Evolutionary conservation across 164 flowering plant genomes (phyloP), one percentile per base, ranked within the genome.

Genomic region (Magnolia changhungtana): DNA sequence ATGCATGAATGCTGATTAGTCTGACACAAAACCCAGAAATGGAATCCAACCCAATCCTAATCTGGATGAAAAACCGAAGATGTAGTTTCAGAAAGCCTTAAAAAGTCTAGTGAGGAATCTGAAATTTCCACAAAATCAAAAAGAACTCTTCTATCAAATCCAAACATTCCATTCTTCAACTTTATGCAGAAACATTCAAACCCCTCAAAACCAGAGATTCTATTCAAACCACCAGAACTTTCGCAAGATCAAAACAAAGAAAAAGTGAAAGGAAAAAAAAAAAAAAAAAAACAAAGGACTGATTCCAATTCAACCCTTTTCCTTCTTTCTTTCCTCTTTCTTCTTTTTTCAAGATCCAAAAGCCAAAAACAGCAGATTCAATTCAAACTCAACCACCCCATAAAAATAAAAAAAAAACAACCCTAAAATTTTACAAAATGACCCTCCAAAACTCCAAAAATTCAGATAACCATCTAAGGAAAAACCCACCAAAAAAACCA

Each of bases 1-100:
- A 87, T 86, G 90, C 93, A 90, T 88, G 76, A 83, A 80, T 65
- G 78, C 84, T 71, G 63, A 70, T 73, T 13, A 61, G 27, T 61
- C 50, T 66, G 72, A 67, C 23, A 16, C 64, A 49, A 20, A 51
- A 65, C 50, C 83, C 81, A 83, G 73, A 78, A 73, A 76, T 21
- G 45, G 65, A 73, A 73, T 37, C 59, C 75, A 74, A 61, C 63
- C 66, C 23, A 67, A 24, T 72, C 51, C 71, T 66, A n/a, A 71
- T 64, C 49, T 4, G 55, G 63, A 65, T 8, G 67, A 66, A 31
- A 37, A 61, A 75, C 5, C 16, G 10, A 52, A 27, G 71, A 31
- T 45, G 27, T 78, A 74, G 71, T 52, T 55, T 71, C 74, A 66
- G 72, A 82, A 21, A 50, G 67, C 4, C 45, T 51, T n/a, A 50